Conservation (phyloP, 768 basidiomycete species). For the Cyclocybe aegerita region DNA sequence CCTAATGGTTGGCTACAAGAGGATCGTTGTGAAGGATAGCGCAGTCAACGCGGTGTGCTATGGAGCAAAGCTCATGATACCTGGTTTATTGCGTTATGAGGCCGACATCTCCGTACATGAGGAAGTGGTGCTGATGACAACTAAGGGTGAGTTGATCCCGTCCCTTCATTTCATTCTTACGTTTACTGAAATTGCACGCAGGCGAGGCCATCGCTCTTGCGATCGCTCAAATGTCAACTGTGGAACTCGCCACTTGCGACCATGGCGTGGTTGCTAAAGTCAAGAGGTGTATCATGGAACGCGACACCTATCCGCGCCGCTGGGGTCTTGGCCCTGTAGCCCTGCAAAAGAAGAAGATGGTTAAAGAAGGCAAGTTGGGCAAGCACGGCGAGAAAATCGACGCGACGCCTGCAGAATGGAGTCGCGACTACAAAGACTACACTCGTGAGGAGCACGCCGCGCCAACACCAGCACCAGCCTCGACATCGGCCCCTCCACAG, state of each 20-base stretch:
- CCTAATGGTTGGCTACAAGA: constrained; percentile 93
- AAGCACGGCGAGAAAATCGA: constrained; percentile 91
- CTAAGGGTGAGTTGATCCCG: constrained; percentile 64
- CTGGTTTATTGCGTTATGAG: constrained; percentile 95
- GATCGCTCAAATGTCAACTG: constrained; percentile 97
- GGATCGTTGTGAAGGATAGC: constrained; percentile 98
- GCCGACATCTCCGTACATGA: constrained; percentile 92
- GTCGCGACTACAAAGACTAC: constrained; percentile 91
- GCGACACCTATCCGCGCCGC: constrained; percentile 95
- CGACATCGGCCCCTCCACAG: constrained; percentile 23
- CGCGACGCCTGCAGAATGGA: constrained; percentile 90
- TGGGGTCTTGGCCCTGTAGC: constrained; percentile 99
- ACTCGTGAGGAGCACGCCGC: constrained; percentile 57
- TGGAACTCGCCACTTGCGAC: constrained; percentile 96
- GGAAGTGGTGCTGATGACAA: constrained; percentile 98
- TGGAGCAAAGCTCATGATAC: constrained; percentile 99
- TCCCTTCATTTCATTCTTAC: background rate
- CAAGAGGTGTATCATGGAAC: constrained; percentile 99
- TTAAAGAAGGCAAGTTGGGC: constrained; percentile 96
- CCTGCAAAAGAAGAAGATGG: constrained; percentile 95
- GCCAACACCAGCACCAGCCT: constrained; percentile 24
- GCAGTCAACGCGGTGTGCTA: constrained; percentile 99
- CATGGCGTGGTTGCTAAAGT: constrained; percentile 99
- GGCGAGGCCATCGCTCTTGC: constrained; percentile 94
- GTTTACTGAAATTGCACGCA: constrained; percentile 23